Evolutionary conservation across 768 basidiomycete genomes (phyloP).

Genomic region (Suillus variegatus): DNA sequence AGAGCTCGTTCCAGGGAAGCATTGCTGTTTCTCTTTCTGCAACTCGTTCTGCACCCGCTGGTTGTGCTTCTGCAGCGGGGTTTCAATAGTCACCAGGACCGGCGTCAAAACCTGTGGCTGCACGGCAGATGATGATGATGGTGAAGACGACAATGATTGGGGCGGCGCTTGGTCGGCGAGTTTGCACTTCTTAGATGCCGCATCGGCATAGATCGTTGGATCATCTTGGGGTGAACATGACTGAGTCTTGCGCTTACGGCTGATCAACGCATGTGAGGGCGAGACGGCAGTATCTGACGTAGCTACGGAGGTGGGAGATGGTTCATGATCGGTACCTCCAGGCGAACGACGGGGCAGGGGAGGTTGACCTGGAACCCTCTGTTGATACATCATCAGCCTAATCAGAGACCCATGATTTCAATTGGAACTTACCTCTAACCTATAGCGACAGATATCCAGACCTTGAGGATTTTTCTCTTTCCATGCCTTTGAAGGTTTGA

Average conservation of each 20-base stretch:
- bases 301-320: background rate
- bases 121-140: background rate
- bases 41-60: background rate
- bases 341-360: conserved; percentile 17
- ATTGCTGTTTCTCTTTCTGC: background rate
- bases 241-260: background rate
- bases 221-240: background rate
- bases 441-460: conserved; percentile 26
- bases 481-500: conserved; percentile 20
- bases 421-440: conserved; percentile 22
- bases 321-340: background rate
- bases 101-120: background rate
- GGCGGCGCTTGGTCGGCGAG: background rate
- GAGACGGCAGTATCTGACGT: background rate
- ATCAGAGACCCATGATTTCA: background rate
- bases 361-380: conserved; percentile 30
- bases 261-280: background rate
- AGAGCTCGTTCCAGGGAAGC: background rate
- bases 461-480: conserved; percentile 16
- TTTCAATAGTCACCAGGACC: too few species aligned
- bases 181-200: background rate
- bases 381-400: background rate
- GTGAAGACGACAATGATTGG: background rate
- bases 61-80: background rate
- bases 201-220: background rate